phyloP scores from a whole-genome alignment of 345 rosid genomes.

The Moricandia arvensis region DNA sequence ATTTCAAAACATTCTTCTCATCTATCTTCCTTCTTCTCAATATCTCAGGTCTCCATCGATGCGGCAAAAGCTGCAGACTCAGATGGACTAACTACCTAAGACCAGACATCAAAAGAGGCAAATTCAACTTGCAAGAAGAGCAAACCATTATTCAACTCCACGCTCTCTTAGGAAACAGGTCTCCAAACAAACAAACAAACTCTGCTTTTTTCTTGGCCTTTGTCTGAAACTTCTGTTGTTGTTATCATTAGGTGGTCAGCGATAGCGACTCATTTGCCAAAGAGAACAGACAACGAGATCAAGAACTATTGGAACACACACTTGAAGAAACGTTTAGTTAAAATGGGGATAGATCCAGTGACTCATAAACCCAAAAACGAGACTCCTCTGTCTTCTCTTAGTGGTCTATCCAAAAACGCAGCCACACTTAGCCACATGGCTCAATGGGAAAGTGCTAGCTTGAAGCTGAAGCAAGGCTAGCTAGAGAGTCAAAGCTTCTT shows the following conservation, averaged over 20 bases:
- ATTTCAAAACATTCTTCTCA: neutral
- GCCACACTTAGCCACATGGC: slow-evolving; percentile 87
- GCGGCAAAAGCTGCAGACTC: slow-evolving; percentile 92
- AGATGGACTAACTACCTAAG: slow-evolving; percentile 62
- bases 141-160: slow-evolving; percentile 40
- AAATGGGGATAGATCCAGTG: slow-evolving; percentile 82
- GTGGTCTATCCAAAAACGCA: slow-evolving; percentile 57
- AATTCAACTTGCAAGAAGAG: slow-evolving; percentile 40
- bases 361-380: slow-evolving; percentile 80
- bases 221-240: slow-evolving; percentile 3
- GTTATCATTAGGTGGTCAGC: slow-evolving; percentile 61
- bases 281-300: slow-evolving; percentile 76
- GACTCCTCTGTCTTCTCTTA: slow-evolving; percentile 40
- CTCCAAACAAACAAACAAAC: neutral
- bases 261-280: slow-evolving; percentile 75
- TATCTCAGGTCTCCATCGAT: slow-evolving; percentile 72
- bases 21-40: neutral
- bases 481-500: slow-evolving; percentile 73
- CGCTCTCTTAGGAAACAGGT: slow-evolving; percentile 40
- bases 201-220: slow-evolving; percentile 4
- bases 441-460: slow-evolving; percentile 98
- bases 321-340: slow-evolving; percentile 61
- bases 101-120: slow-evolving; percentile 41
- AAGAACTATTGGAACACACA: slow-evolving; percentile 84
- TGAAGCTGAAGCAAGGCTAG: slow-evolving; percentile 86